Evolutionary conservation across 257 asterid species (phyloP).

Genomic region (Hygrophila difformis): DNA sequence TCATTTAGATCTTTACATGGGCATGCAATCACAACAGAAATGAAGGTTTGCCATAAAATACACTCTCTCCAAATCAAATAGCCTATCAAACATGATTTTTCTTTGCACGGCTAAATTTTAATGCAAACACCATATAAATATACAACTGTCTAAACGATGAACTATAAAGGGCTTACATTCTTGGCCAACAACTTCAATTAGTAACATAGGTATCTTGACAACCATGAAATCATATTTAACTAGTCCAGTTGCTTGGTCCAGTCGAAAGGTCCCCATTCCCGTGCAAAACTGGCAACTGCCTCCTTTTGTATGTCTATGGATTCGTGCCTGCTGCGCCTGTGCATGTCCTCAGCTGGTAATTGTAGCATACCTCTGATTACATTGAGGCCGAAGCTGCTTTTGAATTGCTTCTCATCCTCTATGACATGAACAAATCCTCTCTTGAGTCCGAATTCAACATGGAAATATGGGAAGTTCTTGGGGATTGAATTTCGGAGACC

Average conservation of each 20-base stretch:
- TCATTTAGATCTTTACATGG: too few relatives aligned
- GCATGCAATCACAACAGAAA: too few relatives aligned
- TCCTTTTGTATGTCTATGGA: conserved; percentile 53
- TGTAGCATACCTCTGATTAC: conserved; percentile 73
- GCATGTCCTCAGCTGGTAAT: conserved; percentile 88
- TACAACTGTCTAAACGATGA: too few relatives aligned
- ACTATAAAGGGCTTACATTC: too few relatives aligned
- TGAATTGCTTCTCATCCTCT: conserved; percentile 67
- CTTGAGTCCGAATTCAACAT: conserved; percentile 81
- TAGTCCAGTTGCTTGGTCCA: conserved; percentile 74
- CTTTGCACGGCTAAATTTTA: too few relatives aligned
- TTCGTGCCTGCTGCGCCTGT: conserved; percentile 63
- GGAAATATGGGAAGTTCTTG: conserved; percentile 84
- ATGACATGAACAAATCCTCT: conserved; percentile 93
- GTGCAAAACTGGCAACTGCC: conserved; percentile 54
- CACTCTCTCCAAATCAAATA: too few relatives aligned
- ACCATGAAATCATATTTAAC: too few relatives aligned
- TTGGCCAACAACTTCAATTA: too few relatives aligned
- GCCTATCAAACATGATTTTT: too few relatives aligned
- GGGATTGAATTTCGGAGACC: conserved; percentile 86
- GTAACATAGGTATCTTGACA: too few relatives aligned
- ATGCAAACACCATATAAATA: too few relatives aligned
- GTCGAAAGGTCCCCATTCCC: conserved; percentile 74
- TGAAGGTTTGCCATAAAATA: too few relatives aligned
- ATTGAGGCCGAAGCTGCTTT: conserved; percentile 76